Percentiles rank a stretch among this genome's conserved stretches.
Conservation (phyloP, 306 rosid genomes). For the Pterocarpus santalinus region DNA sequence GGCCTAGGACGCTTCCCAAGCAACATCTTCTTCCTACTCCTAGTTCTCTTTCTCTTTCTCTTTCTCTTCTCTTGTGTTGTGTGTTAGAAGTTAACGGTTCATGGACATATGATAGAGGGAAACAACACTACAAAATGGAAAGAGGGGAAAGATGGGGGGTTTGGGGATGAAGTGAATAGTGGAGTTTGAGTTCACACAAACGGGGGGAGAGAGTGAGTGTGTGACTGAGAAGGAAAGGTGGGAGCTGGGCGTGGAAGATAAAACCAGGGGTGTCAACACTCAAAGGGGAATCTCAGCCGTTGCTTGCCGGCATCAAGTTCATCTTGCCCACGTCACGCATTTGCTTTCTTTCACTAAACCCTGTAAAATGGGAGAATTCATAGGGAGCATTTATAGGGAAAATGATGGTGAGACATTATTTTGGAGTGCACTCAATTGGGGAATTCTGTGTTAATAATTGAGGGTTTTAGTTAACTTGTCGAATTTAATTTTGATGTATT, state of each 20-base stretch:
- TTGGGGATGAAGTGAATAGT: background rate
- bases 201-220: constrained; percentile 5
- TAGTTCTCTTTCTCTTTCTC: constrained; percentile 26
- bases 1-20: constrained; percentile 74
- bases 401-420: background rate
- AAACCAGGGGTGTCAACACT: constrained; percentile 50
- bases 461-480: background rate
- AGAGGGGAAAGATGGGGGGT: constrained; percentile 16
- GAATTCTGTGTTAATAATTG: background rate
- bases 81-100: background rate
- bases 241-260: constrained; percentile 45
- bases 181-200: constrained; percentile 10
- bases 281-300: constrained; percentile 67
- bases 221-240: constrained; percentile 54
- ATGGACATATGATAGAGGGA: background rate
- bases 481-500: no score
- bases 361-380: background rate
- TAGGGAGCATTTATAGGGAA: background rate
- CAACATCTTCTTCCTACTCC: constrained; percentile 49
- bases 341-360: background rate
- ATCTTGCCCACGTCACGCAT: constrained; percentile 50
- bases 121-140: background rate
- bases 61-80: background rate
- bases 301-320: constrained; percentile 52
- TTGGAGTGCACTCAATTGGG: no score